Evolutionary conservation across 306 rosid species (phyloP).

Genomic region (Vicia faba): DNA sequence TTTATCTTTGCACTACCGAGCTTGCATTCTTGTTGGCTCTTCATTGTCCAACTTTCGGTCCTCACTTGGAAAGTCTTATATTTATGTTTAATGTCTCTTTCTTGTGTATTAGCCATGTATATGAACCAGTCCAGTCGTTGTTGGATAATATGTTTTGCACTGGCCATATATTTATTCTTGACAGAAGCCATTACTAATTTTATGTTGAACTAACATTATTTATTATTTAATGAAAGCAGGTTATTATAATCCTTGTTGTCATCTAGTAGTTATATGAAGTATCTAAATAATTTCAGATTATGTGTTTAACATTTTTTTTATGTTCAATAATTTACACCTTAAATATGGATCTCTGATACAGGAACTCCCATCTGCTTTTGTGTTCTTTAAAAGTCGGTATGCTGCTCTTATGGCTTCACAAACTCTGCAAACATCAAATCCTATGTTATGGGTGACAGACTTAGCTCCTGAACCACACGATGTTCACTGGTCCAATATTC

Average conservation of each 20-base stretch:
- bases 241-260: constrained; percentile 11
- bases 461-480: constrained; percentile 90
- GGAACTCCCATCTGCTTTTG: constrained; percentile 94
- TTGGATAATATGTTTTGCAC: background rate
- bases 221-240: constrained; percentile 16
- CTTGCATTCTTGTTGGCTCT: constrained; percentile 14
- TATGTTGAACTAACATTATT: constrained; percentile 15
- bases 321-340: constrained; percentile 30
- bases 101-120: constrained; percentile 19
- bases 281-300: constrained; percentile 22
- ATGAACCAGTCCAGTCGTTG: constrained; percentile 8
- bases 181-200: constrained; percentile 1
- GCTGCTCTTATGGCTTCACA: constrained; percentile 71
- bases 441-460: constrained; percentile 92
- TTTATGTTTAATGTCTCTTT: constrained; percentile 21
- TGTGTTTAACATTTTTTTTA: constrained; percentile 25
- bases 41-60: constrained; percentile 8
- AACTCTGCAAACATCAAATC: constrained; percentile 83
- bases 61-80: background rate
- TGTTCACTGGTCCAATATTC: constrained; percentile 91
- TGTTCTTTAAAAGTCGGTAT: constrained; percentile 92
- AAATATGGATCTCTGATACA: constrained; percentile 41
- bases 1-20: no score
- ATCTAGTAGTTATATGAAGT: constrained; percentile 23
- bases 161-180: constrained; percentile 6